Percentiles rank a stretch among this genome's conserved stretches.
Evolutionary conservation across 2,329 filamentous ascomycete species (phyloP).

Genomic region (Fusarium sp.): DNA sequence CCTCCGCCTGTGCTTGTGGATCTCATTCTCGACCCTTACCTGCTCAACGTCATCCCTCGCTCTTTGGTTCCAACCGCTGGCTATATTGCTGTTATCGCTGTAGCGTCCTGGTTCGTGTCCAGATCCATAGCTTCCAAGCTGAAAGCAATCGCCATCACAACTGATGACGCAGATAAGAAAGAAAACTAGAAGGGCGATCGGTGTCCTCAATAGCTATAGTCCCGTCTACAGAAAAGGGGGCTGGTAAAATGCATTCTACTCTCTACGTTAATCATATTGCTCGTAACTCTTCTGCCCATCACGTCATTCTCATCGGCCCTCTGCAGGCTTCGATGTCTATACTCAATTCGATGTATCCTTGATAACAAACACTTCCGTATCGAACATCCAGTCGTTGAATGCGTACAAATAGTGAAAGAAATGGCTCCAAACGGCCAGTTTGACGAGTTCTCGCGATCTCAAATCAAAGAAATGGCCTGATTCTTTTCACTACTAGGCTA

Average conservation of each 20-base stretch:
- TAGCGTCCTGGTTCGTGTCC: conserved; percentile 59
- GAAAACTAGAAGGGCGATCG: conserved; percentile 44
- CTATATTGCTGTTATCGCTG: conserved; percentile 75
- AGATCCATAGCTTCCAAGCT: conserved; percentile 48
- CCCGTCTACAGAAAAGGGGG: conserved; percentile 29
- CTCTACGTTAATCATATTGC: conserved; percentile 46
- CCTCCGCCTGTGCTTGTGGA: conserved; percentile 83
- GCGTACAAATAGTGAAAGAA: conserved; percentile 16
- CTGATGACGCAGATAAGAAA: conserved; percentile 53
- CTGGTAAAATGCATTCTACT: conserved; percentile 46
- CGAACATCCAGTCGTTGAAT: conserved; percentile 20
- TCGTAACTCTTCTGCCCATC: conserved; percentile 35
- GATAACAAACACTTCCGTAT: conserved; percentile 21
- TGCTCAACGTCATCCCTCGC: conserved; percentile 81
- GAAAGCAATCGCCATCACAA: conserved; percentile 43
- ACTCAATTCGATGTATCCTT: conserved; percentile 23
- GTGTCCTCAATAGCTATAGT: conserved; percentile 25
- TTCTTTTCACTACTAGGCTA: conserved; percentile 6
- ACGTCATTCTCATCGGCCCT: conserved; percentile 32
- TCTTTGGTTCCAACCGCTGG: conserved; percentile 78
- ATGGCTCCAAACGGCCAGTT: conserved; percentile 22
- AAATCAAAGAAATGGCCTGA: conserved; percentile 11
- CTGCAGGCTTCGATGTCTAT: conserved; percentile 28
- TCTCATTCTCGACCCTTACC: conserved; percentile 85
- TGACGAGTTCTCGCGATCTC: conserved; percentile 30